Evolutionary conservation across 2,329 filamentous ascomycete species (phyloP).

Genomic region (Sporothrix mexicana): DNA sequence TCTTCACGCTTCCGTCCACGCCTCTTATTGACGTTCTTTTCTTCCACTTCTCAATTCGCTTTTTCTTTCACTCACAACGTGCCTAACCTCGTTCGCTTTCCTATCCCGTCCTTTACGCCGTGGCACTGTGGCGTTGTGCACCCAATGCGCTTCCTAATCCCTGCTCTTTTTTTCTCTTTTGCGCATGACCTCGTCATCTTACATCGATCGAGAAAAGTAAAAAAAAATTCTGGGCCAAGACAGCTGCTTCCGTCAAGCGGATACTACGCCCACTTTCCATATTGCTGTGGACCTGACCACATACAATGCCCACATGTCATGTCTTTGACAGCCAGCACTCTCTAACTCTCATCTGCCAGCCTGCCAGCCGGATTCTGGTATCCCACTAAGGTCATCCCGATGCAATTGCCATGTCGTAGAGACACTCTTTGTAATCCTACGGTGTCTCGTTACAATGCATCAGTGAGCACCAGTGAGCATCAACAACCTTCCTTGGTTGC

Average conservation of each 20-base stretch:
- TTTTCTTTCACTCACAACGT: too few species aligned
- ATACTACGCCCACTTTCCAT: constrained; percentile 1
- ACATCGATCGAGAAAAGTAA: neutral
- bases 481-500: neutral
- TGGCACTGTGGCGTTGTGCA: too few species aligned
- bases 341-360: neutral
- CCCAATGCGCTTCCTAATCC: neutral
- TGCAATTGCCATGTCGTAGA: neutral
- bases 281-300: neutral
- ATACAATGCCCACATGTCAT: neutral
- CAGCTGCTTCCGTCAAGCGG: neutral
- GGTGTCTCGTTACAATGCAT: neutral
- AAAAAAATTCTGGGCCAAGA: neutral
- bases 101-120: neutral
- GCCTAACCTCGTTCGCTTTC: neutral
- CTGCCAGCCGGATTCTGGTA: neutral
- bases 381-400: neutral
- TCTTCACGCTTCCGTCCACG: neutral
- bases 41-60: neutral
- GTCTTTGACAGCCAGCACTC: neutral
- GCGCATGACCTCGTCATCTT: neutral
- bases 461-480: too few species aligned
- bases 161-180: neutral
- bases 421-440: neutral
- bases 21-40: too few species aligned